These are phyloP conservation scores for Oryza rufipogon DNA, from an alignment of 176 grass and related monocot species.

Conservation along the genomic window DNA sequence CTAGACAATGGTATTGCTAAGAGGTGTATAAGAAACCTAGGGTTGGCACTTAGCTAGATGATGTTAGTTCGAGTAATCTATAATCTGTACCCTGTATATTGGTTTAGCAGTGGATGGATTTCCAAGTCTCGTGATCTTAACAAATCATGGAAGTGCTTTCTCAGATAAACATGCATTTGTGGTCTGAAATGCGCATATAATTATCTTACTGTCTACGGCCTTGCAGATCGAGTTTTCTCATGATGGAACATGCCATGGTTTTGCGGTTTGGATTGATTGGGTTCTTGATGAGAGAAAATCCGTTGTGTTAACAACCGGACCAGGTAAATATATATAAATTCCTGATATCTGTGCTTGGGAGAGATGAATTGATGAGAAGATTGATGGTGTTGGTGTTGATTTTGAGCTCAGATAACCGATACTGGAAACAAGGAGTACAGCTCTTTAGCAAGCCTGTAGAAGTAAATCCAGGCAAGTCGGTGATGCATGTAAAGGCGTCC, in stretches of 20 bases:
- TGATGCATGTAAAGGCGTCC: conserved; percentile 54
- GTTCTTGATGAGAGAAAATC: conserved; percentile 63
- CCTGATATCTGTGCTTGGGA: neutral
- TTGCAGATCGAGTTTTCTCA: conserved; percentile 66
- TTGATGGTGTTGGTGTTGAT: conserved; percentile 15
- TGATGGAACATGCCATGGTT: conserved; percentile 78
- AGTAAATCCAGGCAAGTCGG: conserved; percentile 33
- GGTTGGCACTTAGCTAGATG: neutral
- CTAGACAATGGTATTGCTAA: neutral
- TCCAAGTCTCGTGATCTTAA: neutral
- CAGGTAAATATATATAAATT: conserved; percentile 52
- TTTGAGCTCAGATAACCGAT: conserved; percentile 65
- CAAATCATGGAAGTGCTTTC: neutral
- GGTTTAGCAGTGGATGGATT: neutral
- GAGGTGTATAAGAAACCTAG: neutral
- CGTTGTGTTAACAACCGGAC: conserved; percentile 59
- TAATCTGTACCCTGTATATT: neutral
- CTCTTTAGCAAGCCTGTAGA: conserved; percentile 70
- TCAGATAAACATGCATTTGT: neutral
- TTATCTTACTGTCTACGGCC: neutral
- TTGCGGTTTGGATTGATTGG: conserved; percentile 90
- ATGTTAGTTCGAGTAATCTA: neutral
- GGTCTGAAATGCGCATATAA: neutral
- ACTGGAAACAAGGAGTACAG: conserved; percentile 88
- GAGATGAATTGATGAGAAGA: neutral